These are phyloP conservation scores for Triglochin maritima DNA, from an alignment of 106 monocot species.

Conservation along the genomic window DNA sequence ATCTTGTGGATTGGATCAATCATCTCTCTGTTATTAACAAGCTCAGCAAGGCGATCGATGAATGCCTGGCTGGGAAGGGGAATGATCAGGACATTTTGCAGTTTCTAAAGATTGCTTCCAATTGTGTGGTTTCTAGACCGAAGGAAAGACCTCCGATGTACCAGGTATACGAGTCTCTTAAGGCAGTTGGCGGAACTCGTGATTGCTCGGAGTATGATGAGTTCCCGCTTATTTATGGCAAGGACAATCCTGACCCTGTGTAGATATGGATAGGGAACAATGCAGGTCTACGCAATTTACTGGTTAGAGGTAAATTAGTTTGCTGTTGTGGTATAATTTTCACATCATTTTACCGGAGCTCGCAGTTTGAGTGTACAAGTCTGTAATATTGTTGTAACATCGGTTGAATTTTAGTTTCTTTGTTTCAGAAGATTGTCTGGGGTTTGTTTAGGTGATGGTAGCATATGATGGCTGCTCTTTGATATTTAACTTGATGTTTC, in stretches of 20 bases:
- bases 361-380: too few species aligned
- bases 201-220: slow-evolving; percentile 66
- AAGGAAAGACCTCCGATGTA: slow-evolving; percentile 70
- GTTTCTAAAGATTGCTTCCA: slow-evolving; percentile 43
- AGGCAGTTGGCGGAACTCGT: slow-evolving; percentile 22
- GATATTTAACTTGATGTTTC: too few species aligned
- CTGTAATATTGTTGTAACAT: too few species aligned
- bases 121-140: slow-evolving; percentile 40
- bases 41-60: slow-evolving; percentile 40
- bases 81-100: slow-evolving; percentile 44
- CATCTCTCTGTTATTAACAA: slow-evolving; percentile 29
- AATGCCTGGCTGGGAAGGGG: slow-evolving; percentile 37
- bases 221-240: slow-evolving; percentile 58
- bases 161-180: slow-evolving; percentile 51
- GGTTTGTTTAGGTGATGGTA: too few species aligned
- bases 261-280: not conserved
- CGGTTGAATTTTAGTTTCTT: too few species aligned
- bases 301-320: too few species aligned
- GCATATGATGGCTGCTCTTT: too few species aligned
- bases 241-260: slow-evolving; percentile 28
- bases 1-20: slow-evolving; percentile 72
- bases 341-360: too few species aligned
- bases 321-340: too few species aligned
- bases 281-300: not conserved
- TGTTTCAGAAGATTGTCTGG: too few species aligned